Conservation (phyloP, 495 filamentous ascomycete genomes). For the Geopyxis carbonaria region DNA sequence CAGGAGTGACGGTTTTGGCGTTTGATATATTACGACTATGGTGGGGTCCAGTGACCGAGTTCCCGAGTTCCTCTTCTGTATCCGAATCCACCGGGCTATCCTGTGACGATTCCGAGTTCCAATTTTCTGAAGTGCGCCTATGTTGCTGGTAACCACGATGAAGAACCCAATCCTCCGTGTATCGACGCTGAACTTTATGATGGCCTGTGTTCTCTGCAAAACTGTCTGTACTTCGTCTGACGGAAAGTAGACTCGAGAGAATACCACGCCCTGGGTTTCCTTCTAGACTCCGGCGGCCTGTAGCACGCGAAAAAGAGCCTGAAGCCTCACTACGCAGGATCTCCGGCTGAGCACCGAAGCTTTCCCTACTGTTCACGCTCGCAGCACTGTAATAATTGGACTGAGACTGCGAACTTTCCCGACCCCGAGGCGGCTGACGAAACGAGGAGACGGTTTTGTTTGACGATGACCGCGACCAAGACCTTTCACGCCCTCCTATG, state of each 20-base stretch:
- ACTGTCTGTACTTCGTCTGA: constrained; percentile 6
- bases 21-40: constrained; percentile 22
- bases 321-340: constrained; percentile 8
- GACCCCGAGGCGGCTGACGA: constrained; percentile 10
- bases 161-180: constrained; percentile 26
- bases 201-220: constrained; percentile 7
- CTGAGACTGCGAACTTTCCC: too few relatives aligned
- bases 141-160: constrained; percentile 22
- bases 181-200: constrained; percentile 15
- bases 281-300: constrained; percentile 9
- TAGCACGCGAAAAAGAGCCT: constrained; percentile 8
- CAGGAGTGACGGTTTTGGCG: constrained; percentile 24
- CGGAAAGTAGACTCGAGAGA: constrained; percentile 8
- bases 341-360: constrained; percentile 9
- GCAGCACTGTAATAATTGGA: too few relatives aligned
- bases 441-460: constrained; percentile 15
- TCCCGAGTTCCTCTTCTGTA: constrained; percentile 12
- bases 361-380: constrained; percentile 21
- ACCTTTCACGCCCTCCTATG: constrained; percentile 16
- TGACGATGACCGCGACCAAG: constrained; percentile 21
- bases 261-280: constrained; percentile 9
- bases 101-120: constrained; percentile 11
- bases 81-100: too few relatives aligned
- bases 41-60: neutral
- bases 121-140: constrained; percentile 16